Evolutionary conservation across 2,329 filamentous ascomycete species (phyloP).

Genomic region (Botrytis porri): DNA sequence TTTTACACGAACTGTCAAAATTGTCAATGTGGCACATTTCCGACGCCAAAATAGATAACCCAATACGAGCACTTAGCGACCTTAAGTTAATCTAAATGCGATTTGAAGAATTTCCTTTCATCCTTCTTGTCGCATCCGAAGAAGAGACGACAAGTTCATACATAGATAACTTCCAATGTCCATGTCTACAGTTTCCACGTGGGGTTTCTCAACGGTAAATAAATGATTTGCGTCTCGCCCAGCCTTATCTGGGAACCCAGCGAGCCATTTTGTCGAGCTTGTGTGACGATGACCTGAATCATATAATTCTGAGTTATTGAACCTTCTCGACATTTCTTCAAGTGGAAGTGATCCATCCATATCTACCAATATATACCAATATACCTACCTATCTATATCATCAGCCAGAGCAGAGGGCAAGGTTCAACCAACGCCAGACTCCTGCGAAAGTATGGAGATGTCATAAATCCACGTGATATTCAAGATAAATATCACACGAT

Average conservation of each 20-base stretch:
- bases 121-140: not conserved
- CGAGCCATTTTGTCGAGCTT: not conserved
- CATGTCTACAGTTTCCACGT: slow-evolving; percentile 13
- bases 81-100: not conserved
- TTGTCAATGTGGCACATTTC: not conserved
- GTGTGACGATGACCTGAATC: not conserved
- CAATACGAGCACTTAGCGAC: not conserved
- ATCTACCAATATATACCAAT: not conserved
- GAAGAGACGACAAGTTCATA: not conserved
- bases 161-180: not conserved
- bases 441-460: not conserved
- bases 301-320: not conserved
- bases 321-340: slow-evolving; percentile 7
- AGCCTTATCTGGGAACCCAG: not conserved
- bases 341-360: not conserved
- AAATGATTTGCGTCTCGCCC: not conserved
- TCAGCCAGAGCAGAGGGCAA: not conserved
- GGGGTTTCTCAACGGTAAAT: slow-evolving; percentile 6
- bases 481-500: not conserved
- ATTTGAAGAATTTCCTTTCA: not conserved
- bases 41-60: not conserved
- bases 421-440: not conserved
- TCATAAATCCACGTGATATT: slow-evolving; percentile 3
- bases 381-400: not conserved
- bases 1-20: slow-evolving; percentile 3